A percentile compares a stretch with the other conserved stretches of the same genome.
Conservation (phyloP, 345 rosid genomes). For the Dimocarpus longan region DNA sequence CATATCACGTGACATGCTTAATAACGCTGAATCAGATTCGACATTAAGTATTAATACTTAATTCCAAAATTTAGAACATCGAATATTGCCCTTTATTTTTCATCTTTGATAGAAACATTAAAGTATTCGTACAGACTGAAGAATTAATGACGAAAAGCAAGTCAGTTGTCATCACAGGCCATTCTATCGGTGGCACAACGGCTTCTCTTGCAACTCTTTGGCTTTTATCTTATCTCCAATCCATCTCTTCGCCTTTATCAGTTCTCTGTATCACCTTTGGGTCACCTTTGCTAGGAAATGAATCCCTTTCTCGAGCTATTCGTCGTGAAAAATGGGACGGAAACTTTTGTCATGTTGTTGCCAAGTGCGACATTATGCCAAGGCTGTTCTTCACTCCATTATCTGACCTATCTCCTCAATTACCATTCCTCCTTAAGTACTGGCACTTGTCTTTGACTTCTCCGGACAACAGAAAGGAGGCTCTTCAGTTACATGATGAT, state of each 20-base stretch:
- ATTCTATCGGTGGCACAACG: conserved; percentile 70
- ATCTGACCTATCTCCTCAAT: conserved; percentile 22
- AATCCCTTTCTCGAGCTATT: conserved; percentile 57
- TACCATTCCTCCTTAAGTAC: conserved; percentile 32
- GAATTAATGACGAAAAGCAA: conserved; percentile 33
- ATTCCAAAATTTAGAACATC: background rate
- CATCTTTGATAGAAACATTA: background rate
- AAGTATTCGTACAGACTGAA: conserved; percentile 37
- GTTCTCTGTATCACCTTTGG: conserved; percentile 80
- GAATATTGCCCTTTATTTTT: background rate
- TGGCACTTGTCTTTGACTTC: conserved; percentile 36
- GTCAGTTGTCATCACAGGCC: conserved; percentile 73
- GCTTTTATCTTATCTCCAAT: conserved; percentile 58
- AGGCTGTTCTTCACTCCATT: conserved; percentile 49
- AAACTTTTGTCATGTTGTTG: conserved; percentile 70
- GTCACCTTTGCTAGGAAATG: conserved; percentile 77
- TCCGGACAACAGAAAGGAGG: conserved; percentile 1
- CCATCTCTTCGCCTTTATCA: conserved; percentile 23
- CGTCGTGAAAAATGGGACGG: conserved; percentile 62
- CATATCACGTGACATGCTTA: background rate
- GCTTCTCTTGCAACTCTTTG: conserved; percentile 79
- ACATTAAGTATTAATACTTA: background rate
- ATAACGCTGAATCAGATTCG: background rate
- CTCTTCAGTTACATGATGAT: conserved; percentile 27
- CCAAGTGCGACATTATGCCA: conserved; percentile 56